Base-by-base conservation (phyloP, 257 asterid genomes). In the Salvia miltiorrhiza region DNA sequence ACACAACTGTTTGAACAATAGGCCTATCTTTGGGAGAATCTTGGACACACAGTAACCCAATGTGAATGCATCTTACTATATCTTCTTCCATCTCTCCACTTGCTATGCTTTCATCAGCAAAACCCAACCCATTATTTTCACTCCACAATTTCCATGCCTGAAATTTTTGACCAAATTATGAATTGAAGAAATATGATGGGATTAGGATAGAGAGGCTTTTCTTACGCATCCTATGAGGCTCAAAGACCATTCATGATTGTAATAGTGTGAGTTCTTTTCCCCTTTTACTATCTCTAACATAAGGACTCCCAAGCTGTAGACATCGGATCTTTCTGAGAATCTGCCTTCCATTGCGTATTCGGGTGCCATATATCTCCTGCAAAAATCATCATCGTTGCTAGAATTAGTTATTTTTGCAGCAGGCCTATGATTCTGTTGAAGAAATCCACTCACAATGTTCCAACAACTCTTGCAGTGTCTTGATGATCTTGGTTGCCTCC, bases 291-390 rank as follows among this genome's bases (percentile, higher is more conserved):
- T 83, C 76, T 86, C 88, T 30, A 86, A 50, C 69, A 78, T 61
- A 32, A 86, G 35, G 60, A 86, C 84, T 0, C 91, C 88, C 6
- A 52, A 23, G 33, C 58, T 52, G n/a, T 52, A 52, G 9, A 52
- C 58, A 11, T 52, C 58, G 1, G 58, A 52, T 52, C 21, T 52
- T 21, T 52, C 58, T 2, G 58, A 52, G n/a, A 52, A 52, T 52
- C 58, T 67, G 28, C 91, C 88, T 41, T 40, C 78, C 82, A 83
- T 77, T 57, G 86, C 91, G 62, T 85, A 85, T 45, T 85, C 91
- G 0, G 87, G 91, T 2, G 91, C 83, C 91, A 85, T 81, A 9
- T 52, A 52, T 52, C 58, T 4, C 12, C 58, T 52, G 33, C 58
- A 52, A 1, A 49, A 10, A 11, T 23, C 58, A 21, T 16, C 4